Conservation (phyloP, 1,284 basidiomycete species). For the Schizophyllum amplum region DNA sequence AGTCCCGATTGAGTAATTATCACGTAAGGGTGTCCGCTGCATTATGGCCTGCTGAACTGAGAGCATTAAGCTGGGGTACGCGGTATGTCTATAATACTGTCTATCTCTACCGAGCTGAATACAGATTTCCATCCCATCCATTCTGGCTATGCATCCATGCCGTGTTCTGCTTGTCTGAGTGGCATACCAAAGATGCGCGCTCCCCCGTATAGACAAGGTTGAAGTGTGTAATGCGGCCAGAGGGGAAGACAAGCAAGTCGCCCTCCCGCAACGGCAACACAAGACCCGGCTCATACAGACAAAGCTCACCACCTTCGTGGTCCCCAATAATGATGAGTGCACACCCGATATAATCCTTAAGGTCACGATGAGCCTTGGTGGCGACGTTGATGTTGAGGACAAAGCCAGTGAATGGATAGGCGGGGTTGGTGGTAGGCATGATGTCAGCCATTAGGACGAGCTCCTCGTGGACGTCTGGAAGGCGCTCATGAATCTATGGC, state of each 20-base stretch:
- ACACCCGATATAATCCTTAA: conserved; percentile 16
- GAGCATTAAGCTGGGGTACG: too few species aligned
- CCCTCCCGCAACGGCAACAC: conserved; percentile 13
- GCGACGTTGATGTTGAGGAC: conserved; percentile 18
- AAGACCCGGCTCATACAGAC: conserved; percentile 16
- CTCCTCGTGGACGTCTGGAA: too few species aligned
- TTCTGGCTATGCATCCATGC: neutral
- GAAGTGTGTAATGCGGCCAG: conserved; percentile 16
- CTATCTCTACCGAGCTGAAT: neutral
- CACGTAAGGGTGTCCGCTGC: too few species aligned
- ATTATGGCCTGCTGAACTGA: too few species aligned
- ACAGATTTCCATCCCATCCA: neutral
- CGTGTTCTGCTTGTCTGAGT: conserved; percentile 9
- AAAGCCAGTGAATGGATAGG: conserved; percentile 18
- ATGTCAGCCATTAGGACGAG: too few species aligned
- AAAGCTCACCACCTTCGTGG: conserved; percentile 15
- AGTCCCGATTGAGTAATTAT: too few species aligned
- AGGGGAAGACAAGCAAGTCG: conserved; percentile 16
- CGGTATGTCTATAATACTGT: too few species aligned
- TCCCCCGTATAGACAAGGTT: conserved; percentile 16
- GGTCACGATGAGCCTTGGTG: conserved; percentile 17
- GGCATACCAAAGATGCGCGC: conserved; percentile 16
- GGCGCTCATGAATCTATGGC: too few species aligned
- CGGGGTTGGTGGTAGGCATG: neutral
- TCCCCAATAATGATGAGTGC: conserved; percentile 15